Percentiles rank a stretch among this genome's conserved stretches.
Evolutionary conservation across 306 rosid species (phyloP).

Genomic region (Abrus precatorius): DNA sequence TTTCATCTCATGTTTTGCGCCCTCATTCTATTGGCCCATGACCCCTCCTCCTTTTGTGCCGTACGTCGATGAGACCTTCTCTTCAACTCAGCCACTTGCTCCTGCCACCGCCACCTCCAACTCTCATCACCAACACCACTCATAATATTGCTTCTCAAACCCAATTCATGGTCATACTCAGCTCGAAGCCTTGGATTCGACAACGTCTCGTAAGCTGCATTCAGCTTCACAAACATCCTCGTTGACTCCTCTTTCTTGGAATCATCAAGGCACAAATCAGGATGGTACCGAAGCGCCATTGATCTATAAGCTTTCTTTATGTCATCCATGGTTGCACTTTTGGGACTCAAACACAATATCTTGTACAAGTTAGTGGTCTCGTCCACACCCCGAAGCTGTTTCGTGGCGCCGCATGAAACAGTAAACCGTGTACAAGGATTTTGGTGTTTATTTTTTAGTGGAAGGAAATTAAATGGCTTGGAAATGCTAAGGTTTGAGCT

Average conservation of each 20-base stretch:
- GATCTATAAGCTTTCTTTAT: conserved; percentile 70
- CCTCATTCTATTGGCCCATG: conserved; percentile 62
- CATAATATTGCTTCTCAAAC: conserved; percentile 23
- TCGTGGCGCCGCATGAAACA: conserved; percentile 50
- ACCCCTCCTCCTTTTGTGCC: conserved; percentile 43
- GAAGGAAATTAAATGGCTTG: conserved; percentile 17
- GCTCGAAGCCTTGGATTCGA: conserved; percentile 60
- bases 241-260: conserved; percentile 61
- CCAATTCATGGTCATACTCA: conserved; percentile 61
- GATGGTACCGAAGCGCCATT: conserved; percentile 72
- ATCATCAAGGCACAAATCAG: conserved; percentile 62
- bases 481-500: conserved; percentile 34
- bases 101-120: conserved; percentile 57
- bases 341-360: conserved; percentile 55
- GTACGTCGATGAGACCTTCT: conserved; percentile 49
- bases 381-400: not conserved
- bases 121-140: not conserved
- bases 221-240: conserved; percentile 64
- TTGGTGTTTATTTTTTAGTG: conserved; percentile 17
- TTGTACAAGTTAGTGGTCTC: conserved; percentile 52
- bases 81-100: conserved; percentile 64
- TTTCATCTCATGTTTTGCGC: conserved; percentile 13
- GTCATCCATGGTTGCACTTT: conserved; percentile 58
- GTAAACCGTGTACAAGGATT: not conserved
- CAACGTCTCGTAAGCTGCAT: conserved; percentile 63